These are phyloP conservation scores for Hibiscus syriacus DNA, from an alignment of 345 rosid genomes.

Conservation along the genomic window DNA sequence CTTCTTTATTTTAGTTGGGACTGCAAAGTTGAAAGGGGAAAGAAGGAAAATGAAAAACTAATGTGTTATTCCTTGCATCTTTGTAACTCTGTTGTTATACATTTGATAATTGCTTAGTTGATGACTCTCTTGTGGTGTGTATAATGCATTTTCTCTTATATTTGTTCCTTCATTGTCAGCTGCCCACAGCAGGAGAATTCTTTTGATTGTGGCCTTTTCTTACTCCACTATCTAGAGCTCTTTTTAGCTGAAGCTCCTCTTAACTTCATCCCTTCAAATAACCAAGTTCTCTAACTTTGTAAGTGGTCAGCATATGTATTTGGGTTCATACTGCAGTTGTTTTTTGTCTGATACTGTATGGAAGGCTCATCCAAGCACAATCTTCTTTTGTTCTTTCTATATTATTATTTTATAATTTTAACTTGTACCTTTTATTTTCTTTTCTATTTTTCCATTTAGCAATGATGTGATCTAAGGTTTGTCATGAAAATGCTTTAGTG, in stretches of 20 bases:
- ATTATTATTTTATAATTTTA: not conserved
- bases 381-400: not conserved
- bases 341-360: not conserved
- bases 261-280: slow-evolving; percentile 67
- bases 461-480: not conserved
- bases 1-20: not conserved
- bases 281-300: slow-evolving; percentile 64
- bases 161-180: slow-evolving; percentile 38
- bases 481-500: not conserved
- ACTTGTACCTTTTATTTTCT: not conserved
- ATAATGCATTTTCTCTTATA: slow-evolving; percentile 24
- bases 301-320: slow-evolving; percentile 29
- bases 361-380: not conserved
- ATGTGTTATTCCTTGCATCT: not conserved
- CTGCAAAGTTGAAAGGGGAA: not conserved
- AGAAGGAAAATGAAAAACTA: not conserved
- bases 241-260: slow-evolving; percentile 80
- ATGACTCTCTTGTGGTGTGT: slow-evolving; percentile 7
- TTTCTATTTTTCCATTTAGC: not conserved
- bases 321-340: not conserved
- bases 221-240: slow-evolving; percentile 89
- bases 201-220: slow-evolving; percentile 91
- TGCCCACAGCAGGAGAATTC: slow-evolving; percentile 99
- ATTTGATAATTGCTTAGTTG: not conserved
- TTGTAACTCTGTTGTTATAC: not conserved